Evolutionary conservation across 495 filamentous ascomycete species (phyloP).

Genomic region (Immersiella caudata): DNA sequence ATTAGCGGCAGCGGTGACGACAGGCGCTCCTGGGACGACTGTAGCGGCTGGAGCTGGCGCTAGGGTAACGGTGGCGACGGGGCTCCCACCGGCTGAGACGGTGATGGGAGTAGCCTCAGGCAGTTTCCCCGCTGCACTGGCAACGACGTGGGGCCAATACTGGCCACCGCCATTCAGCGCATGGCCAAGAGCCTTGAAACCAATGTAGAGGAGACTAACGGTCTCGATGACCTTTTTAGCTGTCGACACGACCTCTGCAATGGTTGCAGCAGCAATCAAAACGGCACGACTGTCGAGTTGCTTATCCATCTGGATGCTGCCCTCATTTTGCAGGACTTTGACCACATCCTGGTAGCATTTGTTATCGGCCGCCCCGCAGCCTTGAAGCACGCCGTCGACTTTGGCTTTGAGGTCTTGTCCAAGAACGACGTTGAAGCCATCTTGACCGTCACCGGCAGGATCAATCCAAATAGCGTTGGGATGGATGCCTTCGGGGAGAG

Average conservation of each 20-base stretch:
- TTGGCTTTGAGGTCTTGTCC: slow-evolving; percentile 11
- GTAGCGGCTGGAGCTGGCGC: not conserved
- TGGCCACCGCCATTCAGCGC: slow-evolving; percentile 5
- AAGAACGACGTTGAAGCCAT: slow-evolving; percentile 8
- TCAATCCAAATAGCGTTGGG: slow-evolving; percentile 11
- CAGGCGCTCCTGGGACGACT: not conserved
- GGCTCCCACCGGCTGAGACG: slow-evolving; percentile 2
- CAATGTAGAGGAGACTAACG: not conserved
- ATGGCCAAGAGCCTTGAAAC: not conserved
- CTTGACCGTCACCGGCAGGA: not conserved
- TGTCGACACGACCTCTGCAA: not conserved
- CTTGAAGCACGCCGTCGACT: slow-evolving; percentile 14
- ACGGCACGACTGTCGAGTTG: slow-evolving; percentile 5
- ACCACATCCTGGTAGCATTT: slow-evolving; percentile 14
- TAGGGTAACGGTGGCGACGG: slow-evolving; percentile 1
- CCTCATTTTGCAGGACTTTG: slow-evolving; percentile 10
- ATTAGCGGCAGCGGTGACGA: slow-evolving; percentile 4
- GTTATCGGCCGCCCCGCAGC: not conserved
- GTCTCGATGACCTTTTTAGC: not conserved
- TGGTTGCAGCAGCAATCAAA: not conserved
- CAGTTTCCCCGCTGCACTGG: slow-evolving; percentile 4
- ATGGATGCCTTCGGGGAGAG: slow-evolving; percentile 9
- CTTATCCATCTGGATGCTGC: slow-evolving; percentile 12
- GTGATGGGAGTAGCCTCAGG: slow-evolving; percentile 6
- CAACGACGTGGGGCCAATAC: not conserved